Evolutionary conservation across 2,329 filamentous ascomycete species (phyloP), one percentile per base, ranked within the genome.

Genomic region (Alternaria sp.): DNA sequence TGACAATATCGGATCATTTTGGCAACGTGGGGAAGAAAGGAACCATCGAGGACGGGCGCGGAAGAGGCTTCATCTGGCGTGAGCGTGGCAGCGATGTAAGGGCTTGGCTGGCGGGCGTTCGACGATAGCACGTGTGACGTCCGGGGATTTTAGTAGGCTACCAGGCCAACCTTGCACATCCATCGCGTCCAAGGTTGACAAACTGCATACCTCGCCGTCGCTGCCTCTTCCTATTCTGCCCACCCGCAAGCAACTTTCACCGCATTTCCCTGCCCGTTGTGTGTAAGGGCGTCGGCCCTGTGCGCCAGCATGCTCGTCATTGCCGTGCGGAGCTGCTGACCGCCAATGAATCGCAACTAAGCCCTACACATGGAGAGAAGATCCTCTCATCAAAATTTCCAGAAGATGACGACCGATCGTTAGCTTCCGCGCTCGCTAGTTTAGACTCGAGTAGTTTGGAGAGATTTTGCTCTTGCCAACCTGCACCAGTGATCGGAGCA

Each of bases 11-110:
- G 45, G 57, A 45, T 38, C 54, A 59, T 70, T 12, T 22, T 54
- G 57, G 38, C 34, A 45, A 56, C 58, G 64, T 64, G 68, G 62
- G 64, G 60, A 50, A 55, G 55, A 41, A 54, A 49, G 16, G 57
- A 54, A 41, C 27, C 53, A 43, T 52, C 32, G 56, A 28, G 44
- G 57, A 57, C 30, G 56, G 59, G 55, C 44, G 60, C 62, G 65
- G 63, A 56, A 62, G 57, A 65, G 56, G 62, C 64, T 57, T 63
- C 62, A 59, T 63, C 58, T 45, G 61, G 43, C 57, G 52, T 36
- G 32, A 45, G 30, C 60, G 53, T 53, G 57, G 59, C 50, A 10
- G 61, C 60, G 57, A 59, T 66, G 63, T n/a, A 40, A 44, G 32
- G 40, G 11, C 40, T 43, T 43, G 56, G 32, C 57, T 60, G 56